Evolutionary conservation across 73 alveolate genomes (phyloP).

Genomic region (Urostyla sp.): DNA sequence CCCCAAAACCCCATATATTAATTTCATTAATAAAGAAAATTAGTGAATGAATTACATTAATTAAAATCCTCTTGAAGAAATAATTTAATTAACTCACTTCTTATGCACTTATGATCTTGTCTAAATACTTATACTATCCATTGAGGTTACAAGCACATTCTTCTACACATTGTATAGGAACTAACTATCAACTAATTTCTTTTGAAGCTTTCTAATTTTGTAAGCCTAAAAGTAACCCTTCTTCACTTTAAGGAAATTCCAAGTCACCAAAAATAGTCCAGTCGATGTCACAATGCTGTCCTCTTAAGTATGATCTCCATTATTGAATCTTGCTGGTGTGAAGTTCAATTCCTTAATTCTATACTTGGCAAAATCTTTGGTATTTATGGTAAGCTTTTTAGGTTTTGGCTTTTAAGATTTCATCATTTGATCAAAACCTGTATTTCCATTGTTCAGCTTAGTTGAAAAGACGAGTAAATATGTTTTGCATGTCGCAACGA

Average conservation of each 20-base stretch:
- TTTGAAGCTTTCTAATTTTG: slow-evolving; percentile 41
- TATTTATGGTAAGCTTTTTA: slow-evolving; percentile 42
- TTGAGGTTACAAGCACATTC: slow-evolving; percentile 30
- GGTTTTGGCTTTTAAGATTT: slow-evolving; percentile 66
- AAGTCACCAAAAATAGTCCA: slow-evolving; percentile 44
- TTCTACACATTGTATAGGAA: slow-evolving; percentile 32
- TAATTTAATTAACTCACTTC: too few species aligned
- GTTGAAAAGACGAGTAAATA: slow-evolving; percentile 64
- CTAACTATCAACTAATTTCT: slow-evolving; percentile 33
- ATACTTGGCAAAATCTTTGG: slow-evolving; percentile 53
- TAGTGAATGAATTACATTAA: too few species aligned
- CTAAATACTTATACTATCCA: too few species aligned
- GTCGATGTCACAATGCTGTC: slow-evolving; percentile 54
- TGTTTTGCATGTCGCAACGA: slow-evolving; percentile 64
- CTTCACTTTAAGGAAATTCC: slow-evolving; percentile 66
- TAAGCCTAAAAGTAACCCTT: slow-evolving; percentile 41
- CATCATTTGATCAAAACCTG: slow-evolving; percentile 63
- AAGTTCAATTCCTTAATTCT: slow-evolving; percentile 28
- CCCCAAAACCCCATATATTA: too few species aligned
- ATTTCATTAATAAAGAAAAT: too few species aligned
- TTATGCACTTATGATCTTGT: too few species aligned
- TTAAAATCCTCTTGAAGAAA: too few species aligned
- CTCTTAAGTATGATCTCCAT: slow-evolving; percentile 41
- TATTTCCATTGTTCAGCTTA: slow-evolving; percentile 12
- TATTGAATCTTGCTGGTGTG: slow-evolving; percentile 69